Base-by-base conservation (phyloP, 192 early-diverging fungal genomes). In the Coemansia biformis region DNA sequence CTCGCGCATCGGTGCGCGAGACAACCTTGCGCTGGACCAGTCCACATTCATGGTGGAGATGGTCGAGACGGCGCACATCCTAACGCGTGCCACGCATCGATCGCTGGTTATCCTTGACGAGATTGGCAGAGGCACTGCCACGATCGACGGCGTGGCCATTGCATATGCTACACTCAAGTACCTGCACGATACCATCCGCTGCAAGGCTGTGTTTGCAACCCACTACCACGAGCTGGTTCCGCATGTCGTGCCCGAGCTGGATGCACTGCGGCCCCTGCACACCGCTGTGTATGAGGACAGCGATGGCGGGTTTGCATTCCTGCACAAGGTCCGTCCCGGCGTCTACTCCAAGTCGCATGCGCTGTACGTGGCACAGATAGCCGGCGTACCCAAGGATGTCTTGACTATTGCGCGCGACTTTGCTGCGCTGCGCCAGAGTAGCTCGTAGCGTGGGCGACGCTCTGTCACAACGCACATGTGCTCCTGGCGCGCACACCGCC, bases 11-110 rank as follows among this genome's bases (percentile, higher is more conserved):
- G 83, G 85, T 8, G 83, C 78, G 23, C 88, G 87, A 44, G 77
- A 88, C 50, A 78, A 69, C 31, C 51, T 85, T 15, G 81, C 86
- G 16, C 54, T 77, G 3, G 79, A 82, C 11, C 75, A 82, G 33
- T 90, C 88, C 5, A 83, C 89, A 2, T 97, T 94, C 66, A 89
- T 91, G 80, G 60, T 81, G 1, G 93, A 97, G 59, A 93, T 93
- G 90, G 60, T 66, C 23, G 93, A 97, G 60, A 85, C 85, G 0
- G 80, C 90, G 1, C 83, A 81, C 36, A 90, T 97, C 44, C 66
- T 96, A 38, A 63, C 80, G 33, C 78, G 86, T 35, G 81, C 81
- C 8, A 86, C 81, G 2, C 59, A 73, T 8, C 44, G 62, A 6
- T 83, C 82, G 31, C 63, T 97, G 38, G 84, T 97, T 0, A 81